Conservation (phyloP, 129 eudicot species). For the Oenanthe sinensis region DNA sequence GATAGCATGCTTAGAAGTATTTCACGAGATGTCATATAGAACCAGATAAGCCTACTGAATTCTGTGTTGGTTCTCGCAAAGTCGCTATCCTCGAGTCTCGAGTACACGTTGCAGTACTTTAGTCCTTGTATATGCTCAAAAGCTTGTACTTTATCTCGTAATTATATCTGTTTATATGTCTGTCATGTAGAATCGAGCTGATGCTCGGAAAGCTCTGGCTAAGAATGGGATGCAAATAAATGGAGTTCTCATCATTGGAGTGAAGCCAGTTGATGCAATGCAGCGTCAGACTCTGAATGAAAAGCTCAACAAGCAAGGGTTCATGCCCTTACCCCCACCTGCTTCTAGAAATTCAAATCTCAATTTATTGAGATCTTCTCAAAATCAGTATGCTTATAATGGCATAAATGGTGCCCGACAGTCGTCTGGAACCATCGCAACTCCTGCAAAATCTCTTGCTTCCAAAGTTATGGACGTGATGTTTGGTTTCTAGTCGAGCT, state of each 20-base stretch:
- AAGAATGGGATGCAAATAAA: conserved; percentile 80
- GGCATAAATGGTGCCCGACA: conserved; percentile 36
- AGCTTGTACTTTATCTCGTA: neutral
- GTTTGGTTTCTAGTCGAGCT: conserved; percentile 59
- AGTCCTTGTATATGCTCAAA: neutral
- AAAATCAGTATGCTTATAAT: conserved; percentile 38
- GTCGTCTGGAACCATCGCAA: conserved; percentile 68
- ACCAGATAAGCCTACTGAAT: neutral
- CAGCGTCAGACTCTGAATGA: conserved; percentile 71
- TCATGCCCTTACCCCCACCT: conserved; percentile 71
- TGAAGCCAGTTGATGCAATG: conserved; percentile 80
- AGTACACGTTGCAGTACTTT: neutral
- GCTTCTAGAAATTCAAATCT: conserved; percentile 36
- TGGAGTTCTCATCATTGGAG: conserved; percentile 78
- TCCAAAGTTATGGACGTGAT: conserved; percentile 74
- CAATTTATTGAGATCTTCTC: conserved; percentile 40
- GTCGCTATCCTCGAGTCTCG: neutral
- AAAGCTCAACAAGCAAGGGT: conserved; percentile 68
- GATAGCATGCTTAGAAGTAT: neutral
- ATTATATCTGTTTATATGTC: neutral
- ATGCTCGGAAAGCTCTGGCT: conserved; percentile 89
- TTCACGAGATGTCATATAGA: neutral
- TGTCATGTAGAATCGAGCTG: conserved; percentile 61
- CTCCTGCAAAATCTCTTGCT: conserved; percentile 72
- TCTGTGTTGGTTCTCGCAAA: neutral